Evolutionary conservation across 345 rosid species (phyloP).

Genomic region (Aquilaria sinensis): DNA sequence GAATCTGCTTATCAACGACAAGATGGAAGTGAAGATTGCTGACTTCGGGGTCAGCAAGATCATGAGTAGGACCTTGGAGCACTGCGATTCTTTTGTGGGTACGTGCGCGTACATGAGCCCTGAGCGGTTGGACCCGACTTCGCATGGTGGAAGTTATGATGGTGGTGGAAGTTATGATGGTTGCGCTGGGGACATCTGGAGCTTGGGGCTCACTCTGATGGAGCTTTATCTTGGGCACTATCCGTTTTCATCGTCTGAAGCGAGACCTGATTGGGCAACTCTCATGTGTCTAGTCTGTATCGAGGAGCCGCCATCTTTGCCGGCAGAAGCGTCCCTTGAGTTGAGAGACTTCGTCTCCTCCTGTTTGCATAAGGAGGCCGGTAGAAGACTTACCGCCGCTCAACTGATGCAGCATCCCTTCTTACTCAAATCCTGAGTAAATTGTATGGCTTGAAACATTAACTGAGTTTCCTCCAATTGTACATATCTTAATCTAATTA

Average conservation of each 20-base stretch:
- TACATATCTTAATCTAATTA: too few relatives aligned
- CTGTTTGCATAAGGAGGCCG: constrained; percentile 66
- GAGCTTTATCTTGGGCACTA: constrained; percentile 71
- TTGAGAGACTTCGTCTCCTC: constrained; percentile 55
- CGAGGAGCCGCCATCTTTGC: constrained; percentile 64
- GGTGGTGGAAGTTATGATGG: constrained; percentile 52
- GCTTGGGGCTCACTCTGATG: constrained; percentile 61
- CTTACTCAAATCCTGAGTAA: constrained; percentile 8
- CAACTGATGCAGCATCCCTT: constrained; percentile 61
- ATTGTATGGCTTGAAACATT: too few relatives aligned
- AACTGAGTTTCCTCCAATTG: too few relatives aligned
- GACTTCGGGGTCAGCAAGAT: constrained; percentile 80
- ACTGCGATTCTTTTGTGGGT: constrained; percentile 5
- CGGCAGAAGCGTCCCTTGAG: constrained; percentile 50
- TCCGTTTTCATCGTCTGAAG: constrained; percentile 53
- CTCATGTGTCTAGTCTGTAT: constrained; percentile 84
- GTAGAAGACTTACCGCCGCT: constrained; percentile 54
- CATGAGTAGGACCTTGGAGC: constrained; percentile 24
- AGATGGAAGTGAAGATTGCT: constrained; percentile 56
- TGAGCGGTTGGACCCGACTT: constrained; percentile 64
- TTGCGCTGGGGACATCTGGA: constrained; percentile 79
- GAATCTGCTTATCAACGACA: constrained; percentile 47
- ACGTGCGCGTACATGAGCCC: constrained; percentile 93
- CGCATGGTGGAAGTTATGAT: constrained; percentile 42
- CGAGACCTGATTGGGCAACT: constrained; percentile 82